phyloP scores from a whole-genome alignment of 2,329 filamentous ascomycete species.

The Alternaria sp. region DNA sequence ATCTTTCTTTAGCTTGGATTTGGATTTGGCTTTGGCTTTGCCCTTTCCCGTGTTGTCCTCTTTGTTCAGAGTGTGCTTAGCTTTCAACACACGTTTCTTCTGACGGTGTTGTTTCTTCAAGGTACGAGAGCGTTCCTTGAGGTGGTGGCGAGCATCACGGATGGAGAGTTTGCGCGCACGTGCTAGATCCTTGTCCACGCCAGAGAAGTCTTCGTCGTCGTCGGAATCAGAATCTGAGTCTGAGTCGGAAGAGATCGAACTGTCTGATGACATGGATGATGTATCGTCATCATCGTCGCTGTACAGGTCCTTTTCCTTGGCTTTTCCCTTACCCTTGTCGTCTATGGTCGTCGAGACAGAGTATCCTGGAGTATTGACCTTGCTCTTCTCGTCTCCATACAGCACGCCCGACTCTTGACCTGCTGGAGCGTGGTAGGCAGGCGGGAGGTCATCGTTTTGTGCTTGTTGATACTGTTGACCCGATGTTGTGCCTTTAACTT shows the following conservation, averaged over 20 bases:
- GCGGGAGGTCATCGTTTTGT: slow-evolving; percentile 24
- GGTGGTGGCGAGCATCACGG: slow-evolving; percentile 22
- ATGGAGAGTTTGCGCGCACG: slow-evolving; percentile 32
- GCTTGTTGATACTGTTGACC: not conserved
- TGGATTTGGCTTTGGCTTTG: slow-evolving; percentile 26
- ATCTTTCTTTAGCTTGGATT: slow-evolving; percentile 31
- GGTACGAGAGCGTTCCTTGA: slow-evolving; percentile 21
- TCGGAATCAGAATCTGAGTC: slow-evolving; percentile 26
- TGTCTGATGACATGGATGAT: slow-evolving; percentile 35
- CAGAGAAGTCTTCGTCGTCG: slow-evolving; percentile 22
- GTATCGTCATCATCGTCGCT: slow-evolving; percentile 24
- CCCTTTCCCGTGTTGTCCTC: not conserved
- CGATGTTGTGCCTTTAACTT: not conserved
- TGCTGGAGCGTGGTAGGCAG: slow-evolving; percentile 20
- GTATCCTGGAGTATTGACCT: slow-evolving; percentile 1
- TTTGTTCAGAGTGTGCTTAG: slow-evolving; percentile 3
- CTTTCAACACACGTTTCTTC: slow-evolving; percentile 32
- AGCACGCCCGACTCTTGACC: slow-evolving; percentile 33
- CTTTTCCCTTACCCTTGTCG: slow-evolving; percentile 10
- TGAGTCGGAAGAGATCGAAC: slow-evolving; percentile 11
- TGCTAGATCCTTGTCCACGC: slow-evolving; percentile 20
- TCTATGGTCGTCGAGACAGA: not conserved
- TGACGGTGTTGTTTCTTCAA: slow-evolving; percentile 26
- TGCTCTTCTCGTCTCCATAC: slow-evolving; percentile 9
- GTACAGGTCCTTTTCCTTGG: slow-evolving; percentile 1